A percentile compares a stretch with the other conserved stretches of the same genome.
Evolutionary conservation across 2,329 filamentous ascomycete genomes (phyloP).

Genomic region (Allantophomopsis lycopodina): DNA sequence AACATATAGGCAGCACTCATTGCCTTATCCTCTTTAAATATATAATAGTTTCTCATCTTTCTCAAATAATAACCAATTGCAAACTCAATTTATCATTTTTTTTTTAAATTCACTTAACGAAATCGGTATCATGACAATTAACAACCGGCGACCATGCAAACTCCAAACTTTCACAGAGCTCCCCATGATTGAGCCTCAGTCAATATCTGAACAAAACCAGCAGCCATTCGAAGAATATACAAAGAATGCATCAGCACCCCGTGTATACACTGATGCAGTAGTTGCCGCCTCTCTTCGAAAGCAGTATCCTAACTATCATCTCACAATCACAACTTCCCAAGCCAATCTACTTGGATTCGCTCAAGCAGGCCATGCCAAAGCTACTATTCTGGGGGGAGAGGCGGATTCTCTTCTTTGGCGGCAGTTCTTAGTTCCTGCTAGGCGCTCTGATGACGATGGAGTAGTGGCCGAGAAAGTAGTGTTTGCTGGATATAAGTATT

Average conservation of each 20-base stretch:
- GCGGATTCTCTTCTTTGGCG: constrained; percentile 6
- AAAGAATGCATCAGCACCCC: constrained; percentile 8
- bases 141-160: no score
- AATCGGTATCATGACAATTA: no score
- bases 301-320: constrained; percentile 11
- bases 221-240: constrained; percentile 6
- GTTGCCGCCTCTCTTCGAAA: constrained; percentile 8
- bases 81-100: no score
- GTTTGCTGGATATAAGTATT: constrained; percentile 12
- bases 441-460: constrained; percentile 11
- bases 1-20: no score
- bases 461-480: constrained; percentile 6
- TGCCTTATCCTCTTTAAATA: no score
- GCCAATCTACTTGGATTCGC: constrained; percentile 11
- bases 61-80: no score
- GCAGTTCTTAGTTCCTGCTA: constrained; percentile 9
- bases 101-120: no score
- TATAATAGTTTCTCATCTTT: no score
- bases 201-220: no score
- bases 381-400: constrained; percentile 3
- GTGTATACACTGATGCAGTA: constrained; percentile 9
- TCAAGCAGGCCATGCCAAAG: constrained; percentile 7
- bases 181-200: no score
- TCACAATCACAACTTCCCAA: constrained; percentile 6
- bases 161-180: no score